Base-by-base conservation (phyloP, 805 yeast species). In the Pichia kluyveri region DNA sequence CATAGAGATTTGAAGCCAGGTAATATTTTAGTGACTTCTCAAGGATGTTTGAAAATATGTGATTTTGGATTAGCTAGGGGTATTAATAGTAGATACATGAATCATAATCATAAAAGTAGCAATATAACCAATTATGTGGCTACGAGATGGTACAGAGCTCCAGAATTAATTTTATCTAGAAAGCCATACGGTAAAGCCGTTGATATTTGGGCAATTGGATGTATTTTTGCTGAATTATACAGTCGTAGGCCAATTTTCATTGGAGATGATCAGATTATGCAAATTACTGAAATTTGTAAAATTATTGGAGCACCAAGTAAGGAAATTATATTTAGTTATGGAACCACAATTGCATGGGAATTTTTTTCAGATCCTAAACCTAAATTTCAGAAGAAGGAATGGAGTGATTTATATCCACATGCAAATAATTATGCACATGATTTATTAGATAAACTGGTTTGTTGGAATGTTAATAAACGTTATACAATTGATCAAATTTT, bases 21-120 rank as follows among this genome's bases (percentile, higher is more conserved):
- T 0, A 90, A 90, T 61, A 82, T 90, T 5, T 69, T 90, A 48
- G 85, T 89, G 18, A 79, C 87, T 6, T 63, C 78, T 2, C 80
- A 79, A 47, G 97, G 98, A 0, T 69, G 65, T 5, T 67, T 90
- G 43, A 90, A 90, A 60, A 86, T 90, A 17, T 88, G 97, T 65
- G 98, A 90, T 66, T 90, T 90, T 70, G 98, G 98, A 0, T 69
- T 90, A 36, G 96, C 97, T 1, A 70, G 97, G 59, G 95, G 95
- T 1, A 71, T 87, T 12, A 58, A 62, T 11, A 60, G 56, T 18
- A 54, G 56, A 38, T 63, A 47, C 53, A 63, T 58, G 62, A 60
- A 57, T 41, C 48, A 48, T 36, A 65, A 59, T 57, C 68, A 54
- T 51, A 66, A 62, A 44, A 63, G 69, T 15, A 67, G 61, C 31